phyloP scores from a whole-genome alignment of 805 yeast species.

The Candida glaebosa region DNA sequence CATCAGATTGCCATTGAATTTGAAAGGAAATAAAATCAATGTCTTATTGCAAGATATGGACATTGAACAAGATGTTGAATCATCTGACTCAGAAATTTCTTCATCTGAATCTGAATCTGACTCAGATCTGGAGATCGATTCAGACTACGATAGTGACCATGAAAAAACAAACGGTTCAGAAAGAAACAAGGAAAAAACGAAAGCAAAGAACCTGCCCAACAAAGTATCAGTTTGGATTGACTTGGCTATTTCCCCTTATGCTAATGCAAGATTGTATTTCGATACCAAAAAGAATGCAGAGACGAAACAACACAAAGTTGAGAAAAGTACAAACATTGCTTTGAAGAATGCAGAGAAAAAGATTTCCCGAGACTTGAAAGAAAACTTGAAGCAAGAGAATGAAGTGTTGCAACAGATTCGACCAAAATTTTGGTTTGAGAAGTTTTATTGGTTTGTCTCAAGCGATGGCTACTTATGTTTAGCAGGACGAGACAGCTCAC shows the following conservation, averaged over 20 bases:
- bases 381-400: slow-evolving; percentile 51
- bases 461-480: slow-evolving; percentile 83
- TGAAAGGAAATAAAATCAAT: slow-evolving; percentile 64
- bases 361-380: slow-evolving; percentile 67
- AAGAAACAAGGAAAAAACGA: slow-evolving; percentile 8
- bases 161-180: slow-evolving; percentile 9
- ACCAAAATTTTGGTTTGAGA: slow-evolving; percentile 86
- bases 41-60: slow-evolving; percentile 50
- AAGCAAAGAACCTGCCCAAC: slow-evolving; percentile 4
- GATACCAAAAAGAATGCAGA: slow-evolving; percentile 72
- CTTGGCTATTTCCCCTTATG: slow-evolving; percentile 71
- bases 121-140: slow-evolving; percentile 16
- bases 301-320: slow-evolving; percentile 77
- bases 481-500: slow-evolving; percentile 80
- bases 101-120: slow-evolving; percentile 11
- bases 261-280: slow-evolving; percentile 82
- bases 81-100: slow-evolving; percentile 3
- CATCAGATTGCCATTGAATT: slow-evolving; percentile 65
- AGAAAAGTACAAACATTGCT: slow-evolving; percentile 71
- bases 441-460: slow-evolving; percentile 90
- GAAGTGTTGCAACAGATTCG: slow-evolving; percentile 58
- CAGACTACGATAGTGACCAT: slow-evolving; percentile 30
- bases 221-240: slow-evolving; percentile 57
- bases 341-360: slow-evolving; percentile 78
- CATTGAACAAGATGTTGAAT: slow-evolving; percentile 21